phyloP scores from a whole-genome alignment of 140 eudicot species.

The Senecio squalidus region DNA sequence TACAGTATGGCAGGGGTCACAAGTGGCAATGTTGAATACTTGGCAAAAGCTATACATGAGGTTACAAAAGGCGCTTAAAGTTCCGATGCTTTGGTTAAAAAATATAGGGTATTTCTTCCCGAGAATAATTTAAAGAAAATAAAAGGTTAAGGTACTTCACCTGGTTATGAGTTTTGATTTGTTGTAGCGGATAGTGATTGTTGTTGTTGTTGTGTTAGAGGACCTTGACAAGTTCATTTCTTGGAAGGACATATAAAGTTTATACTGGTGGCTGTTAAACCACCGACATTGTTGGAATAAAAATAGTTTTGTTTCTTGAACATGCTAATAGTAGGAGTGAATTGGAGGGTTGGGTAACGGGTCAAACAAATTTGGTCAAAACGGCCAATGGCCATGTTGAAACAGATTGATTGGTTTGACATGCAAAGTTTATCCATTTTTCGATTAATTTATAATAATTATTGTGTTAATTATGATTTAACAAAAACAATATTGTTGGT shows the following conservation, averaged over 20 bases:
- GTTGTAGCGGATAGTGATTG: conserved; percentile 19
- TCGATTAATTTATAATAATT: too few relatives aligned
- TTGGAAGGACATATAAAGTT: background rate
- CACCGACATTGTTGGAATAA: conserved; percentile 6
- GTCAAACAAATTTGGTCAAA: too few relatives aligned
- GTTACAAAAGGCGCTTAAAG: conserved; percentile 61
- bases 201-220: conserved; percentile 1
- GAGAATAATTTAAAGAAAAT: conserved; percentile 18
- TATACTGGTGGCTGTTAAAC: background rate
- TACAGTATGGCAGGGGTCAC: conserved; percentile 99
- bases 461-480: too few relatives aligned
- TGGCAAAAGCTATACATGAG: conserved; percentile 91
- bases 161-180: conserved; percentile 9
- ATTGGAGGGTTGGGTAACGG: background rate
- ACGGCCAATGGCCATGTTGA: too few relatives aligned
- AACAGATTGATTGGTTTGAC: too few relatives aligned
- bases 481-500: too few relatives aligned
- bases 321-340: background rate
- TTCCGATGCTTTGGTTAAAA: background rate
- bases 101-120: conserved; percentile 12
- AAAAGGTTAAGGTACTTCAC: conserved; percentile 13
- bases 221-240: background rate
- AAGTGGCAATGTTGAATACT: conserved; percentile 79
- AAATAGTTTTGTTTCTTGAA: conserved; percentile 4
- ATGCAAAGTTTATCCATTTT: too few relatives aligned